phyloP scores from a whole-genome alignment of 129 eudicot species.

The Kitagawia praeruptora region DNA sequence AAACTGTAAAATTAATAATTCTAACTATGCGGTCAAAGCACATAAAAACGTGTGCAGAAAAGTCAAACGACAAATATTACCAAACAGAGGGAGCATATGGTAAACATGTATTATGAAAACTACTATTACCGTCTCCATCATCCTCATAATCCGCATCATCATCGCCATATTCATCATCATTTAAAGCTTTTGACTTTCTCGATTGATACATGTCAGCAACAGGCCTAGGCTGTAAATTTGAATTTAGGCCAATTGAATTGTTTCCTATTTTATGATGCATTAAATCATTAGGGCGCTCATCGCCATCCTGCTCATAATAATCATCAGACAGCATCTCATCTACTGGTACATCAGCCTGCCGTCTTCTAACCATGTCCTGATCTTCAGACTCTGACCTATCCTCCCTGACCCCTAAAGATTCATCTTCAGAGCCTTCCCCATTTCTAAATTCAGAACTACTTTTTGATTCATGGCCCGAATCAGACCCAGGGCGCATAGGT shows the following conservation, averaged over 20 bases:
- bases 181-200: conserved; percentile 43
- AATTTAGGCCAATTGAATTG: conserved; percentile 33
- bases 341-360: conserved; percentile 8
- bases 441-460: conserved; percentile 62
- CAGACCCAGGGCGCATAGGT: conserved; percentile 42
- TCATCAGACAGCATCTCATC: conserved; percentile 26
- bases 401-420: not conserved
- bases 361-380: not conserved
- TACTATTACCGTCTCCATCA: conserved; percentile 45
- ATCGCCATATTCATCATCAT: conserved; percentile 32
- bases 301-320: conserved; percentile 72
- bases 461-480: conserved; percentile 72
- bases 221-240: conserved; percentile 30
- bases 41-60: too few species aligned
- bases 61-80: too few species aligned
- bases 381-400: conserved; percentile 2
- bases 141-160: conserved; percentile 46
- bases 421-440: conserved; percentile 34
- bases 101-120: not conserved
- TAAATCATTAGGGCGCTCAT: conserved; percentile 54
- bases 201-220: conserved; percentile 25
- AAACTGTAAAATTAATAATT: too few species aligned
- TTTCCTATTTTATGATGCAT: conserved; percentile 42
- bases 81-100: too few species aligned
- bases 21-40: too few species aligned